Conservation (phyloP, 306 rosid genomes). For the Glycine latifolia region DNA sequence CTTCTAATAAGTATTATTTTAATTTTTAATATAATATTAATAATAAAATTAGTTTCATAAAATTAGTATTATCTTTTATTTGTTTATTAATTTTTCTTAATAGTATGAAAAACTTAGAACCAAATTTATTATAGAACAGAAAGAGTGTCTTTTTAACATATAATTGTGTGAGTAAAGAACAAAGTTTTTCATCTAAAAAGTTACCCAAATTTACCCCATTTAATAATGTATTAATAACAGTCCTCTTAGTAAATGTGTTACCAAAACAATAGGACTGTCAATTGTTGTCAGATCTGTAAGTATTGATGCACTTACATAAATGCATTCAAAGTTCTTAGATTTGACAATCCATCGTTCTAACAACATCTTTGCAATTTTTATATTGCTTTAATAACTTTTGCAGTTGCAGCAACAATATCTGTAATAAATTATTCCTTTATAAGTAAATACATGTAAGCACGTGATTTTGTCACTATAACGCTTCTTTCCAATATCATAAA, state of each 20-base stretch:
- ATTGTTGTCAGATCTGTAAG: background rate
- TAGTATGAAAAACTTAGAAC: no score
- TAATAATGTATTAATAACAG: background rate
- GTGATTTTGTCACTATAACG: conserved; percentile 27
- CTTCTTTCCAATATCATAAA: conserved; percentile 25
- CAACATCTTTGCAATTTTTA: background rate
- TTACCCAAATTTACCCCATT: background rate
- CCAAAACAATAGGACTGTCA: background rate
- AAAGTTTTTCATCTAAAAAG: background rate
- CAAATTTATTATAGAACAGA: no score
- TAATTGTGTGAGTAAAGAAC: background rate
- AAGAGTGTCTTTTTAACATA: background rate
- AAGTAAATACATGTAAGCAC: conserved; percentile 19
- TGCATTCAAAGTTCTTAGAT: conserved; percentile 19
- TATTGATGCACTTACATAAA: background rate
- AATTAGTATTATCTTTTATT: no score
- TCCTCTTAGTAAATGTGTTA: background rate
- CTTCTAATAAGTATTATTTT: no score
- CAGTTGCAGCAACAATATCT: background rate
- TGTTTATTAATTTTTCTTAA: no score
- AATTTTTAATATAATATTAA: no score
- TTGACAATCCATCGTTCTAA: conserved; percentile 11
- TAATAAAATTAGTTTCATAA: no score
- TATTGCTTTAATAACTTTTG: background rate
- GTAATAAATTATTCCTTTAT: background rate